These are phyloP conservation scores for Penicillium fuscoglaucum DNA, from an alignment of 2,329 filamentous ascomycete species.

Conservation along the genomic window DNA sequence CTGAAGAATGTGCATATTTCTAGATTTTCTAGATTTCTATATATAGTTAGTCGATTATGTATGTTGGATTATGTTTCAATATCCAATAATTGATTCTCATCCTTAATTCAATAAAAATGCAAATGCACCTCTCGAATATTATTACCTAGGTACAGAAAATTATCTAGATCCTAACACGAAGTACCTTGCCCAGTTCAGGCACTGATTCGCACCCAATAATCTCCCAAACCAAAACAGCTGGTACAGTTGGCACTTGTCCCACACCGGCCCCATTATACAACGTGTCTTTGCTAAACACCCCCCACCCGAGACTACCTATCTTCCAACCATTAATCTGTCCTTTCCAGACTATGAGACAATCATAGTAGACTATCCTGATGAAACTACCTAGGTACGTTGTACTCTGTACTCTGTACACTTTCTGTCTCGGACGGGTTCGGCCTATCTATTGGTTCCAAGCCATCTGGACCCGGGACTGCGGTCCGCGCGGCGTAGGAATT, in stretches of 20 bases:
- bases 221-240: neutral
- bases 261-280: conserved; percentile 20
- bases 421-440: neutral
- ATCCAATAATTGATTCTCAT: neutral
- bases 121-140: neutral
- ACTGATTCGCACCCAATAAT: conserved; percentile 6
- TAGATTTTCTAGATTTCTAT: neutral
- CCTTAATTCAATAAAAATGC: neutral
- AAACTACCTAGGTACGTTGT: neutral
- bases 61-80: neutral
- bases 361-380: neutral
- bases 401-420: neutral
- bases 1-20: neutral
- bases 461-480: conserved; percentile 19
- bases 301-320: conserved; percentile 12
- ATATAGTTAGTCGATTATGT: conserved; percentile 1
- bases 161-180: neutral
- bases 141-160: neutral
- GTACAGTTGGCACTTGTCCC: conserved; percentile 11
- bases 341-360: conserved; percentile 2
- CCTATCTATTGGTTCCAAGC: conserved; percentile 1
- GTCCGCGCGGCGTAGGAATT: conserved; percentile 13
- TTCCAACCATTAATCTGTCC: neutral
- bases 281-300: conserved; percentile 16
- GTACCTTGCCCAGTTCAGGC: conserved; percentile 1